Conservation (phyloP, 768 basidiomycete species). For the Mycena metata region DNA sequence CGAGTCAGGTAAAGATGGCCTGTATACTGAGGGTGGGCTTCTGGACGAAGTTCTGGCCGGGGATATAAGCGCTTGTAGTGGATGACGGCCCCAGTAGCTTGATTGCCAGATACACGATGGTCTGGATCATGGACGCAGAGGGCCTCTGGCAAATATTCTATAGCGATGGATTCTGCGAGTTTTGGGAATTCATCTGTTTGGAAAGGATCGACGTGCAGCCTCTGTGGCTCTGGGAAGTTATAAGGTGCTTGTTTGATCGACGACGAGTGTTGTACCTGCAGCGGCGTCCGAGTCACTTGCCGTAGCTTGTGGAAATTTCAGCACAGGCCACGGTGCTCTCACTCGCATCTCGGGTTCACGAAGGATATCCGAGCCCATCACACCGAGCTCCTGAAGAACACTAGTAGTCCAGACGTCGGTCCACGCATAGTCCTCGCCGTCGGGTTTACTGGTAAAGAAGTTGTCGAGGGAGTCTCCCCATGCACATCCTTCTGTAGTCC, state of each 20-base stretch:
- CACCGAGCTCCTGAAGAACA: slow-evolving; percentile 28
- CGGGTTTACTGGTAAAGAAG: slow-evolving; percentile 24
- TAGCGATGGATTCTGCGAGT: slow-evolving; percentile 43
- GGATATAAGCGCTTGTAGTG: slow-evolving; percentile 29
- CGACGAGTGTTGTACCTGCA: background rate
- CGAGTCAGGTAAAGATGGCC: slow-evolving; percentile 39
- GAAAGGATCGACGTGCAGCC: slow-evolving; percentile 8
- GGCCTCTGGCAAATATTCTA: slow-evolving; percentile 40
- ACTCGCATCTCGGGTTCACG: slow-evolving; percentile 24
- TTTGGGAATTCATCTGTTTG: slow-evolving; percentile 31
- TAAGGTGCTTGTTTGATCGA: background rate
- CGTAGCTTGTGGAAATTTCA: slow-evolving; percentile 5
- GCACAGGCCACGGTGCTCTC: slow-evolving; percentile 25
- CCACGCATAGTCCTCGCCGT: slow-evolving; percentile 30
- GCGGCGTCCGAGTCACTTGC: background rate
- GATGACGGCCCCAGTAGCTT: slow-evolving; percentile 11
- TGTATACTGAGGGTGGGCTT: background rate
- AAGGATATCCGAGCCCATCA: background rate
- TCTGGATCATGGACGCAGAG: slow-evolving; percentile 45
- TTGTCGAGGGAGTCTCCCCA: slow-evolving; percentile 34
- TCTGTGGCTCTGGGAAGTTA: slow-evolving; percentile 1
- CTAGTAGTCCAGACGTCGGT: slow-evolving; percentile 35
- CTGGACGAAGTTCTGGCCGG: background rate
- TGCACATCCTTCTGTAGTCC: slow-evolving; percentile 30
- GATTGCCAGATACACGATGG: slow-evolving; percentile 28